Conservation (phyloP, 306 rosid genomes). For the Casuarina equisetifolia region DNA sequence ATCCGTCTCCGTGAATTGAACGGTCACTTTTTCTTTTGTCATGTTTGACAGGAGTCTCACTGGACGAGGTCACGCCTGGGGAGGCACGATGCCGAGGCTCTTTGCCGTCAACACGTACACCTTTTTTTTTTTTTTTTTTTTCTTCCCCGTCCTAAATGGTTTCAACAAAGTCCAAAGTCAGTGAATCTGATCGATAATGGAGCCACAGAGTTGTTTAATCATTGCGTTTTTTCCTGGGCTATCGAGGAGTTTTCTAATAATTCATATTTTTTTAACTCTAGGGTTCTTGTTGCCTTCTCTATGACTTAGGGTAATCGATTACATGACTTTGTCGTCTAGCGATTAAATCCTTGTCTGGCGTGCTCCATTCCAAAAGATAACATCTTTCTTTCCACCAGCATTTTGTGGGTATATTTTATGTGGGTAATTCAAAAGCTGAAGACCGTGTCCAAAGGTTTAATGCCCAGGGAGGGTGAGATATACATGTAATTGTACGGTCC, state of each 20-base stretch:
- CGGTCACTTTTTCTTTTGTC: conserved; percentile 27
- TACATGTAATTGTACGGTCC: neutral
- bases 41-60: neutral
- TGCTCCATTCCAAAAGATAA: conserved; percentile 1
- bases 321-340: conserved; percentile 12
- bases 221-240: neutral
- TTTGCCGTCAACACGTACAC: conserved; percentile 35
- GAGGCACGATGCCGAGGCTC: conserved; percentile 20
- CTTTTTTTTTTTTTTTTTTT: neutral
- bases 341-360: neutral
- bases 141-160: conserved; percentile 5
- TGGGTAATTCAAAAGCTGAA: neutral
- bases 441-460: neutral
- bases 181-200: neutral
- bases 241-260: neutral
- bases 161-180: neutral
- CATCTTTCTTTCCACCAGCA: neutral
- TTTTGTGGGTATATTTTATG: neutral
- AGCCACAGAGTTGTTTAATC: neutral
- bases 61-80: conserved; percentile 24
- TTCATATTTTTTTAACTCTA: conserved; percentile 16
- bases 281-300: neutral
- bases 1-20: conserved; percentile 62
- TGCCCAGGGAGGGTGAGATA: neutral
- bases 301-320: neutral